Percentiles rank a stretch among this genome's conserved stretches.
Conservation (phyloP, 2,329 filamentous ascomycete species). For the Knufia fluminis region DNA sequence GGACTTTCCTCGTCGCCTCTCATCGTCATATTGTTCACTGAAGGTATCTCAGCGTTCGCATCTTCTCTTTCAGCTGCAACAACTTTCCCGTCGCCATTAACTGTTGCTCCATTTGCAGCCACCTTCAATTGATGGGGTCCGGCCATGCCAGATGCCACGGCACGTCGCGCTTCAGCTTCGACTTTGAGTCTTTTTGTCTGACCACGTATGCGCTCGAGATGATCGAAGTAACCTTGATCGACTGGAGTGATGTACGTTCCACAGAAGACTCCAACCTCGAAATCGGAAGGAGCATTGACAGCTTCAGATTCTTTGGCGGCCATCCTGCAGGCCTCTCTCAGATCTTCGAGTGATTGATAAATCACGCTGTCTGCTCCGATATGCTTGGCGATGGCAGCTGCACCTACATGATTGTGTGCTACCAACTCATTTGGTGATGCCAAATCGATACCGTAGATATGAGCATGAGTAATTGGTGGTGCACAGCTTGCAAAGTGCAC, state of each 20-base stretch:
- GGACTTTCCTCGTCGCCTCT: constrained; percentile 28
- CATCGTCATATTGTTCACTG: not conserved
- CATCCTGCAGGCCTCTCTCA: constrained; percentile 70
- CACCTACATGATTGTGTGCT: constrained; percentile 55
- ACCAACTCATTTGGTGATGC: constrained; percentile 63
- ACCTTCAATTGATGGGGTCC: constrained; percentile 53
- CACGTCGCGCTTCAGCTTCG: constrained; percentile 54
- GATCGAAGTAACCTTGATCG: constrained; percentile 70
- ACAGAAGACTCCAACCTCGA: constrained; percentile 88
- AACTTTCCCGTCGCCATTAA: constrained; percentile 48
- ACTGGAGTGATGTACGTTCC: constrained; percentile 79
- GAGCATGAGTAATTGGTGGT: constrained; percentile 73
- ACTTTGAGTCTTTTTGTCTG: constrained; percentile 61
- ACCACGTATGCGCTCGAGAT: constrained; percentile 62
- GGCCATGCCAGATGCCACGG: constrained; percentile 54
- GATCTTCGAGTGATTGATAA: constrained; percentile 65
- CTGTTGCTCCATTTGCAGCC: constrained; percentile 51
- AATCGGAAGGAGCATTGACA: constrained; percentile 49
- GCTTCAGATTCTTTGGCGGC: constrained; percentile 48
- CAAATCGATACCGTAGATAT: constrained; percentile 76
- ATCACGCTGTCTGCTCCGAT: constrained; percentile 70
- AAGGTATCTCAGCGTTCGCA: constrained; percentile 9
- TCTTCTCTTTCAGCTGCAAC: constrained; percentile 39
- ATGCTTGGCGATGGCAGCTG: constrained; percentile 52
- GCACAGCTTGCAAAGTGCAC: constrained; percentile 77